Evolutionary conservation across 108 stramenopile species (phyloP).

Genomic region (Parmales sp.): DNA sequence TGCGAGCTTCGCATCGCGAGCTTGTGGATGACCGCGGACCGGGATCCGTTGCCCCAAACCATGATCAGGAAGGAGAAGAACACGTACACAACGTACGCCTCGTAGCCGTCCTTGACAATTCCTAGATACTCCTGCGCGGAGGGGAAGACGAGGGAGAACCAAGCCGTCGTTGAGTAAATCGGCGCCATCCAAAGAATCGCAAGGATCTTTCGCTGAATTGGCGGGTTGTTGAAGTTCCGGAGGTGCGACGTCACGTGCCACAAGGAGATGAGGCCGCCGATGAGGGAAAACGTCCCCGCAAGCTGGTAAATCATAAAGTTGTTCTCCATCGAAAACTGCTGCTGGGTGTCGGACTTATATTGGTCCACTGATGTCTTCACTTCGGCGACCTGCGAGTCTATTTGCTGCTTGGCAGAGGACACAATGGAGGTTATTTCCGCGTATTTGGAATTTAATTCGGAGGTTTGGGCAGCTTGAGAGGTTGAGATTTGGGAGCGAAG

Average conservation of each 20-base stretch:
- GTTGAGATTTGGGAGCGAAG: not conserved
- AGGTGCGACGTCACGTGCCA: constrained; percentile 86
- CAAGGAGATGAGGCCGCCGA: constrained; percentile 75
- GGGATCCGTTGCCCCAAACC: constrained; percentile 71
- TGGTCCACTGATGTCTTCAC: not conserved
- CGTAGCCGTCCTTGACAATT: constrained; percentile 80
- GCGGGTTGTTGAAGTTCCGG: constrained; percentile 64
- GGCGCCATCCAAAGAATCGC: constrained; percentile 89
- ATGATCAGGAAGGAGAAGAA: constrained; percentile 77
- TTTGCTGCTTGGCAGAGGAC: not conserved
- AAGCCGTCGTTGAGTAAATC: constrained; percentile 62
- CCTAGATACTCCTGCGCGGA: constrained; percentile 62
- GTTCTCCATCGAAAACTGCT: constrained; percentile 84
- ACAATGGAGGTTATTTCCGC: not conserved
- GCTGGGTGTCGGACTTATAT: constrained; percentile 44
- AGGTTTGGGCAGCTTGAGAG: too few species aligned
- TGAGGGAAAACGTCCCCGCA: constrained; percentile 76
- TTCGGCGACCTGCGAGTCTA: not conserved
- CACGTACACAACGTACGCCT: constrained; percentile 81
- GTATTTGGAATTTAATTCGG: not conserved
- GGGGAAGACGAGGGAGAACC: constrained; percentile 70
- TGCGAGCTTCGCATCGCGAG: constrained; percentile 52
- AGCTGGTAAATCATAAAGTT: constrained; percentile 81
- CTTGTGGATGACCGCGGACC: constrained; percentile 55
- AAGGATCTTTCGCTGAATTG: constrained; percentile 72